Evolutionary conservation across 2,329 filamentous ascomycete genomes (phyloP).

Genomic region (Diaporthe citrichinensis): DNA sequence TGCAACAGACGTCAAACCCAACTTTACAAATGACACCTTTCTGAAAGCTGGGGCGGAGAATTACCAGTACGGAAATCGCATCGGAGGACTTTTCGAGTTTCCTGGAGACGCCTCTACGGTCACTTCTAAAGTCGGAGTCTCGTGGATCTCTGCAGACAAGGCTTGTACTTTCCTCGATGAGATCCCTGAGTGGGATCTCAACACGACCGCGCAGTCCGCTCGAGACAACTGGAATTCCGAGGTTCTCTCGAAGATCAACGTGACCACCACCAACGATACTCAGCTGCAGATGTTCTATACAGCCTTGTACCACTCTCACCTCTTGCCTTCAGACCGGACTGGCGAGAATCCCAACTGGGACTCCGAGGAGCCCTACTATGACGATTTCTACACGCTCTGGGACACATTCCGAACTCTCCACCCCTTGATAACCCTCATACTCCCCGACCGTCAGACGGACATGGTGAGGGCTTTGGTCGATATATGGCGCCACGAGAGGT

Average conservation of each 20-base stretch:
- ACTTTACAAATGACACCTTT: constrained; percentile 51
- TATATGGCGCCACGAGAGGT: constrained; percentile 73
- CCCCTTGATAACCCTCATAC: constrained; percentile 66
- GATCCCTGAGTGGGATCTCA: constrained; percentile 59
- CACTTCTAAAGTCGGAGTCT: constrained; percentile 74
- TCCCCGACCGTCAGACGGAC: constrained; percentile 65
- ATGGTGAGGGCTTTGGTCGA: constrained; percentile 71
- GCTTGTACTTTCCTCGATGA: constrained; percentile 70
- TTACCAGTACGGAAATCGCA: constrained; percentile 54
- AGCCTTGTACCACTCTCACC: constrained; percentile 77
- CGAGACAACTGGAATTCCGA: constrained; percentile 71
- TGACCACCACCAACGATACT: constrained; percentile 64
- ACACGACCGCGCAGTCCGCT: constrained; percentile 57
- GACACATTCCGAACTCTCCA: constrained; percentile 73
- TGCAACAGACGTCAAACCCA: constrained; percentile 50
- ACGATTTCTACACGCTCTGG: constrained; percentile 74
- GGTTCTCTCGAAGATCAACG: constrained; percentile 75
- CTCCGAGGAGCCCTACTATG: constrained; percentile 69
- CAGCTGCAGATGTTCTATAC: constrained; percentile 74
- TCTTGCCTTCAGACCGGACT: constrained; percentile 78
- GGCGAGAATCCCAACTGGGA: constrained; percentile 71
- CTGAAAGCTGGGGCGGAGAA: constrained; percentile 47
- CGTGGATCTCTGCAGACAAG: constrained; percentile 72
- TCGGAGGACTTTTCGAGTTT: constrained; percentile 70
- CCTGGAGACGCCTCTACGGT: constrained; percentile 53